A percentile compares a stretch with the other conserved stretches of the same genome.
Conservation (phyloP, 495 filamentous ascomycete species). For the Penicillium atrosanguineum region DNA sequence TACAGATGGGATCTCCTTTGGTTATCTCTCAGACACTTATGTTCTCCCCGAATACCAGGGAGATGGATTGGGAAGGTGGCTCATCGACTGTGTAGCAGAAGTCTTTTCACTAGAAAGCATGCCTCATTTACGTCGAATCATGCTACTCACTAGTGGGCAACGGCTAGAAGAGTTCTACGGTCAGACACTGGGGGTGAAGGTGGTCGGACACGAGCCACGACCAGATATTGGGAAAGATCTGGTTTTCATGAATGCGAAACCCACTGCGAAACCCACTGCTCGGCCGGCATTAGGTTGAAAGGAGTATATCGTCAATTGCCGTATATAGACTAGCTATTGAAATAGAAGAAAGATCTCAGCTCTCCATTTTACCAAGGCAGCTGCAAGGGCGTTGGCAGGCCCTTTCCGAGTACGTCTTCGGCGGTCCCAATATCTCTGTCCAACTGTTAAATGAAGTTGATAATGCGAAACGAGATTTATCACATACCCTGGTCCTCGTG, state of each 20-base stretch:
- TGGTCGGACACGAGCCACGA: slow-evolving; percentile 28
- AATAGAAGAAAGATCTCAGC: background rate
- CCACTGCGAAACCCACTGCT: slow-evolving; percentile 17
- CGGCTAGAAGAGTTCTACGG: slow-evolving; percentile 44
- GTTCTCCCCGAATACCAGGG: slow-evolving; percentile 56
- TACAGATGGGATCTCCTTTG: slow-evolving; percentile 65
- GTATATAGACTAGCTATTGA: background rate
- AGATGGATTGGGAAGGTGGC: slow-evolving; percentile 60
- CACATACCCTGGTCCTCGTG: slow-evolving; percentile 60
- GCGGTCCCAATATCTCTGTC: slow-evolving; percentile 67
- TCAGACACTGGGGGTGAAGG: slow-evolving; percentile 43
- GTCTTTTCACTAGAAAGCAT: slow-evolving; percentile 42
- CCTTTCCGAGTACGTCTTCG: slow-evolving; percentile 58
- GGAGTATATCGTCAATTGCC: background rate
- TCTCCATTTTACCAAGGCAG: slow-evolving; percentile 59
- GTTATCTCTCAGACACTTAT: slow-evolving; percentile 73
- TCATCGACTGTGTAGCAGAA: slow-evolving; percentile 58
- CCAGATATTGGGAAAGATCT: slow-evolving; percentile 21
- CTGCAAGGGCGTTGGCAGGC: slow-evolving; percentile 61
- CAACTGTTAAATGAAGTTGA: background rate
- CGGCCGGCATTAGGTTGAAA: background rate
- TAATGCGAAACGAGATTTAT: background rate
- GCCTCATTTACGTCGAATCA: slow-evolving; percentile 52
- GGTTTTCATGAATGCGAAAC: slow-evolving; percentile 25
- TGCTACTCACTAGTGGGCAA: slow-evolving; percentile 45